Base-by-base conservation (phyloP, 2,329 filamentous ascomycete species). In the Sporothrix dimorphospora region DNA sequence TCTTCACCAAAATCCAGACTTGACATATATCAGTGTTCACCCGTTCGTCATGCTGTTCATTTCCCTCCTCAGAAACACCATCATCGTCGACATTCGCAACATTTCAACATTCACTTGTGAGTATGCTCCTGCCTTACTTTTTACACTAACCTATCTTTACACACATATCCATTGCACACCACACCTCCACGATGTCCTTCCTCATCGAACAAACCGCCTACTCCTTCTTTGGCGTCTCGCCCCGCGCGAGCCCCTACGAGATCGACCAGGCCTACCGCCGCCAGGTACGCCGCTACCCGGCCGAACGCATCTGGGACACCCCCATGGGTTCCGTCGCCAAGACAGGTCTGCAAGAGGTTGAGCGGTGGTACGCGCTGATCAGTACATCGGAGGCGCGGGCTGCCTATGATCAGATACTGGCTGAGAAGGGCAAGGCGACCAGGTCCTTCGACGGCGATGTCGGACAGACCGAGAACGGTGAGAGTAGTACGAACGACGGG, bases 131-230 rank as follows among this genome's bases (percentile, higher is more conserved):
- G 30, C 30, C 30, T 34, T 34, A 34, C 30, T 34, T 34, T 34
- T 34, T 34, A 34, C 30, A 34, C 30, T 34, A 34, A 34, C 30
- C 30, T 34, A 34, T 34, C 30, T 34, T 34, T 6, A 34, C 21
- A 45, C n/a, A 57, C 53, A 57, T 6, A 27, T 21, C n/a, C 4
- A 53, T 24, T 11, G 8, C 11, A 49, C 14, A 30, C 11, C 14
- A 1, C 7, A n/a, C 21, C 19, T 40, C 1, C 38, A 65, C n/a
- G 4, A 21, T 27, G 14, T 11, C 59, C 40, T n/a, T 21, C 24
- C 19, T 9, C 21, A n/a, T 38, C 61, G 59, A 71, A n/a, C 57
- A 66, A 27, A 71, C 69, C 2, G 69, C 69, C 24, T 70, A 70
- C 57, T 12, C 42, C 16, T 70, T 70, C n/a, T 67, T 71, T 7